Evolutionary conservation across 495 filamentous ascomycete genomes (phyloP), one percentile per base, ranked within the genome.

Genomic region (Collariella sp.): DNA sequence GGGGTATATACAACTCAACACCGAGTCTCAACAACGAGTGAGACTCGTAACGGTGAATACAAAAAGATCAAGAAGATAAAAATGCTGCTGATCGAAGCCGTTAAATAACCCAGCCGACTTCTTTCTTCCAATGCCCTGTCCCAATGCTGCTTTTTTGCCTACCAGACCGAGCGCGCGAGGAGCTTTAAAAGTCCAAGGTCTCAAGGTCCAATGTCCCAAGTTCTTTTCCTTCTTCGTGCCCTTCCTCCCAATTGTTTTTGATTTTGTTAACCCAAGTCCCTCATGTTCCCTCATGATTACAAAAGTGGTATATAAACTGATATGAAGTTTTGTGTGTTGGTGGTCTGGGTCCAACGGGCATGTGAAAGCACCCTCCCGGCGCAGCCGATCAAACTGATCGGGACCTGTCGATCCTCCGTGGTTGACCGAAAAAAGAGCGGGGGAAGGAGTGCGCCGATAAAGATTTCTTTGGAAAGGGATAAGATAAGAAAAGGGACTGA

Each of bases 231-330:
- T 20, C 39, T 41, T 41, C 20, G n/a, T n/a, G n/a, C n/a, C n/a
- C 20, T 20, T 11, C n/a, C 39, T 12, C 11, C 11, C 35, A 38
- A 7, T 38, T 38, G 10, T 19, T 42, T 23, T 42, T 22, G 40
- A 5, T 22, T 3, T 11, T 22, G 40, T 20, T 18, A 23, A 38
- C 35, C 11, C 35, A 38, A n/a, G n/a, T n/a, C 35, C 10, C 3
- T n/a, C 35, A 34, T 34, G 11, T 38, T 33, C 39, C 39, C 13
- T 52, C 49, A 10, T 52, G 31, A 55, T 55, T 55, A 55, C 44
- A 55, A 55, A 41, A 48, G 35, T 55, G 24, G 44, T 49, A 55
- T 55, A 49, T 46, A 47, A 23, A 34, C 24, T 10, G 41, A n/a
- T 12, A 15, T 46, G 24, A 38, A 34, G 36, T n/a, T n/a, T 40